These are phyloP conservation scores for Coprinopsis strossmayeri DNA, from an alignment of 768 basidiomycete genomes.

Conservation along the genomic window DNA sequence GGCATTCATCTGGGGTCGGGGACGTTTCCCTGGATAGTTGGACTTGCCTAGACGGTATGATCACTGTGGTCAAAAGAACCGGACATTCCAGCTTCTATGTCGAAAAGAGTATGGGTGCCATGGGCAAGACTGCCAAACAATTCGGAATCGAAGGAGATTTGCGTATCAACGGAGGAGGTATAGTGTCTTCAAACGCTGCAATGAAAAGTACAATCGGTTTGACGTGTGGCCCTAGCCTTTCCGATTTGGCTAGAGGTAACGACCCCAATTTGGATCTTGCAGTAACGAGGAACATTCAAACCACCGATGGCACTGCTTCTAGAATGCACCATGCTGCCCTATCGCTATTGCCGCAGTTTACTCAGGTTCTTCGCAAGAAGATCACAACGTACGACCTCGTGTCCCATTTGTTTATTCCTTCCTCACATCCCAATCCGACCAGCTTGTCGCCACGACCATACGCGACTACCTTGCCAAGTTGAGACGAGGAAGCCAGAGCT, in stretches of 20 bases:
- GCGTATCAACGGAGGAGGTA: constrained; percentile 72
- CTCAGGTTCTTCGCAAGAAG: constrained; percentile 76
- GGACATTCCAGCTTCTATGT: constrained; percentile 85
- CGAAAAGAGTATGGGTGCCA: constrained; percentile 80
- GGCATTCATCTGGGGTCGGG: constrained; percentile 54
- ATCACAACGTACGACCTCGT: constrained; percentile 55
- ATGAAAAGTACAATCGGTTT: constrained; percentile 1
- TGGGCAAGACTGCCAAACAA: constrained; percentile 71
- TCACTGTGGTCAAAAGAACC: constrained; percentile 70
- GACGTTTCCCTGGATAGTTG: constrained; percentile 78
- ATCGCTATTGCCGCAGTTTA: constrained; percentile 75
- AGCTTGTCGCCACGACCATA: constrained; percentile 62
- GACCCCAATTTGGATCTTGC: background rate
- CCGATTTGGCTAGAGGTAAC: constrained; percentile 79
- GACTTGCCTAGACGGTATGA: constrained; percentile 72
- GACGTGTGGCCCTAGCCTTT: constrained; percentile 46
- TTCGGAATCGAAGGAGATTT: constrained; percentile 63
- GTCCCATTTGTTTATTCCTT: background rate
- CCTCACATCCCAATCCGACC: constrained; percentile 1
- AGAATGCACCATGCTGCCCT: constrained; percentile 82
- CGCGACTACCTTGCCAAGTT: constrained; percentile 68
- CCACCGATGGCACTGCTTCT: constrained; percentile 2
- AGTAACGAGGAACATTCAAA: background rate
- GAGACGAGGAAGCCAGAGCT: constrained; percentile 26
- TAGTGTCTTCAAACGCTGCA: constrained; percentile 20